Evolutionary conservation across 2,329 filamentous ascomycete species (phyloP), one percentile per base, ranked within the genome.

Genomic region (Tolypocladium amazonense): DNA sequence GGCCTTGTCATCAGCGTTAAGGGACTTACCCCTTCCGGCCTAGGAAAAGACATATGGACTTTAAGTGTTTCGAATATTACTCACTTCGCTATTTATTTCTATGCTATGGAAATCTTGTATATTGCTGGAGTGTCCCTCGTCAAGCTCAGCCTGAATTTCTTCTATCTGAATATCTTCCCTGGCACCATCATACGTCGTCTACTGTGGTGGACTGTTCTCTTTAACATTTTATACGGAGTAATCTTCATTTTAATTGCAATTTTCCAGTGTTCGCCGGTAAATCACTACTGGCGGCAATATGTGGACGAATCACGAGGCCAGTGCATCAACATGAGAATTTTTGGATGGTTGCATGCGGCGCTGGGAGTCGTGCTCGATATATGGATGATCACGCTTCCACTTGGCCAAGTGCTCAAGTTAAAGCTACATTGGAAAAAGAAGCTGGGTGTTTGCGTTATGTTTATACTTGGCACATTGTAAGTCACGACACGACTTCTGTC

Each of bases 91-190:
- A 66, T 70, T 30, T 72, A 69, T 62, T 72, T 77, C 25, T 79
- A 75, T 62, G 65, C 70, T 59, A 70, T 70, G 60, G 69, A 72
- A 8, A 63, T 69, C 41, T 50, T 78, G 35, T 79, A 81, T 65
- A 77, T 80, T 62, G 58, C 70, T 1, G 67, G 75, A 14, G 67
- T 79, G 15, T 66, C 73, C 7, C 67, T 78, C 50, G 71, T 77
- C 43, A 79, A 81, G 62, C 65, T 79, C 14, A 76, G 77, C 7
- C 72, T 82, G 52, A 71, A 81, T 4, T 71, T 78, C 64, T 80
- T 82, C 67, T 82, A 80, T 66, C 71, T 79, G 38, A 75, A 77
- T 38, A 76, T 82, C 59, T 82, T 82, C 61, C 75, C 75, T 1
- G 66, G 66, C 0, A 58, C 41, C 1, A 59, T 54, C 1, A 71